Conservation (phyloP, 1,284 basidiomycete species). For the Naganishia cerealis region DNA sequence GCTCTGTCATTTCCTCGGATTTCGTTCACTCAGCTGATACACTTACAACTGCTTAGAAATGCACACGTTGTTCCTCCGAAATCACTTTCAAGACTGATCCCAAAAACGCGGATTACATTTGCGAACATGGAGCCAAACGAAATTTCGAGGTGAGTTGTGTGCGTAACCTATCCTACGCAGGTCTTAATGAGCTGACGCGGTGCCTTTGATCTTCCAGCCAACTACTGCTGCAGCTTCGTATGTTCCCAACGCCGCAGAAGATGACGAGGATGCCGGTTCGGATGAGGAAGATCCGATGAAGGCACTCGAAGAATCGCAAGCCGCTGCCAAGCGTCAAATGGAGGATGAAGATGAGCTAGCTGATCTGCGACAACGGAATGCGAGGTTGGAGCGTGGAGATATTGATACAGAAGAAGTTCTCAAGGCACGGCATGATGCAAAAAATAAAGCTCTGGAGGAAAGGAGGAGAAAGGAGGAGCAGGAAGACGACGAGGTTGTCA, state of each 20-base stretch:
- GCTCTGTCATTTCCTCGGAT: conserved; percentile 63
- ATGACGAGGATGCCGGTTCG: conserved; percentile 54
- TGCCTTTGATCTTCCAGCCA: conserved; percentile 30
- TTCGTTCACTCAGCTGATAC: not conserved
- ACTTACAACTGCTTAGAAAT: conserved; percentile 55
- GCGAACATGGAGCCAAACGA: conserved; percentile 87
- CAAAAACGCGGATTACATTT: conserved; percentile 90
- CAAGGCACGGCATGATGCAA: conserved; percentile 45
- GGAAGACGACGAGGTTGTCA: conserved; percentile 86
- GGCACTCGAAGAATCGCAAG: conserved; percentile 84
- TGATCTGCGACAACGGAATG: conserved; percentile 84
- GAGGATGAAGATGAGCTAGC: conserved; percentile 94
- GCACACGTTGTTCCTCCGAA: conserved; percentile 90
- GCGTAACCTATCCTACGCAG: not conserved
- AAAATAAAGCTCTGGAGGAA: conserved; percentile 59
- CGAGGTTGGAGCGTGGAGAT: conserved; percentile 78
- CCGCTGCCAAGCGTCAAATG: conserved; percentile 95
- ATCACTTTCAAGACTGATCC: conserved; percentile 99
- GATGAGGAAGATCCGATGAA: conserved; percentile 80
- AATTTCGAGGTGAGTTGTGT: conserved; percentile 71
- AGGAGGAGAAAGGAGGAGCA: conserved; percentile 65
- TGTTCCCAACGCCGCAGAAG: conserved; percentile 52
- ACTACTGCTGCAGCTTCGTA: conserved; percentile 40
- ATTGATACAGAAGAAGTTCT: conserved; percentile 52
- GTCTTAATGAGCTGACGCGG: not conserved